phyloP scores from a whole-genome alignment of 306 rosid genomes.

The Citrullus mucosospermus region DNA sequence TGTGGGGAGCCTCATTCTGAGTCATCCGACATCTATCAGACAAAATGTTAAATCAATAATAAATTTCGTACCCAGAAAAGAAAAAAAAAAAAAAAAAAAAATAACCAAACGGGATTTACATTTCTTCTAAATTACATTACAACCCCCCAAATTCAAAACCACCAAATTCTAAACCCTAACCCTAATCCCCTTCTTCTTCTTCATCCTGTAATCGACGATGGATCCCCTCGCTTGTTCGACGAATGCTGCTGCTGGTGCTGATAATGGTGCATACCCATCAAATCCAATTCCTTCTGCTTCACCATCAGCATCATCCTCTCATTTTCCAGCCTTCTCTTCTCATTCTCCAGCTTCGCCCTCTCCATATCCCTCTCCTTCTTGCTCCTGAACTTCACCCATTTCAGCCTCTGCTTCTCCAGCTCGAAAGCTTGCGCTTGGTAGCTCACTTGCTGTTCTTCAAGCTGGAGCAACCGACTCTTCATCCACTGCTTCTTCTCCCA shows the following conservation, averaged over 20 bases:
- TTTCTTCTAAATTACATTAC: not conserved
- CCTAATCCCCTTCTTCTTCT: not conserved
- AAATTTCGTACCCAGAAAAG: not conserved
- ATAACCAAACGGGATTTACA: not conserved
- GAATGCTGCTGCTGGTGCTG: slow-evolving; percentile 43
- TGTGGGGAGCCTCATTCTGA: not conserved
- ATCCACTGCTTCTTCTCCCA: slow-evolving; percentile 84
- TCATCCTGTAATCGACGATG: slow-evolving; percentile 24
- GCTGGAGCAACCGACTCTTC: slow-evolving; percentile 27
- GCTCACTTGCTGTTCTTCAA: slow-evolving; percentile 56
- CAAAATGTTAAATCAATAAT: not conserved
- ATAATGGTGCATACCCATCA: slow-evolving; percentile 25
- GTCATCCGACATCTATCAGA: not conserved
- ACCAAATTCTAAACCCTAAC: not conserved
- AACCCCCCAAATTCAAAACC: not conserved
- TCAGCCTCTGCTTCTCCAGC: slow-evolving; percentile 70
- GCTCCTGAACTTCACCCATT: slow-evolving; percentile 71
- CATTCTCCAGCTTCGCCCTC: slow-evolving; percentile 59
- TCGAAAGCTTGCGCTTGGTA: slow-evolving; percentile 37
- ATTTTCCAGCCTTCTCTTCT: slow-evolving; percentile 39
- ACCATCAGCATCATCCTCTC: slow-evolving; percentile 66
- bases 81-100: no score
- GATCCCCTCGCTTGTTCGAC: slow-evolving; percentile 30
- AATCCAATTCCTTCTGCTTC: slow-evolving; percentile 52
- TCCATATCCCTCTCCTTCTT: slow-evolving; percentile 92